Evolutionary conservation across 2,329 filamentous ascomycete genomes (phyloP).

Genomic region (Paraphoma sp.): DNA sequence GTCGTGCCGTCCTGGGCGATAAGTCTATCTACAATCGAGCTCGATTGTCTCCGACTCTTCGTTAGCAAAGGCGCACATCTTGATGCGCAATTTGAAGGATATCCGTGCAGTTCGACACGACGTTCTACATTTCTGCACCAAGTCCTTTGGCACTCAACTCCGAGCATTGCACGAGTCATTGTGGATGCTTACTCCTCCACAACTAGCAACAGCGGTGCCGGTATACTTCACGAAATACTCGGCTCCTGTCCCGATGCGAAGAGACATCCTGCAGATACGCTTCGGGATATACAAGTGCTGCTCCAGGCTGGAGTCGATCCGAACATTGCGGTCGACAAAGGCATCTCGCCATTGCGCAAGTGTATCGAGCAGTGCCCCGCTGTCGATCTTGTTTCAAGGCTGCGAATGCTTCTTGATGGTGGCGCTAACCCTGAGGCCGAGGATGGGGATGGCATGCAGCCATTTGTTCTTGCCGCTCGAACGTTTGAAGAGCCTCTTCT

Average conservation of each 20-base stretch:
- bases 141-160: constrained; percentile 41
- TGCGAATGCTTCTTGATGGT: constrained; percentile 31
- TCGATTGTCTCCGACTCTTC: constrained; percentile 37
- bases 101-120: constrained; percentile 25
- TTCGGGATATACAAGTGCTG: constrained; percentile 39
- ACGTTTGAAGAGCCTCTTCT: constrained; percentile 34
- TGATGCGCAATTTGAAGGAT: constrained; percentile 24
- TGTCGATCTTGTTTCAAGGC: constrained; percentile 33
- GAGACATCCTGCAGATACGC: constrained; percentile 36
- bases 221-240: constrained; percentile 38
- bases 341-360: constrained; percentile 28
- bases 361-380: constrained; percentile 37
- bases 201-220: constrained; percentile 19
- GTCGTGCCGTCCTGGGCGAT: constrained; percentile 29
- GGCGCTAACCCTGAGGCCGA: constrained; percentile 40
- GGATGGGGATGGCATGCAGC: constrained; percentile 25
- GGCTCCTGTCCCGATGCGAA: constrained; percentile 39
- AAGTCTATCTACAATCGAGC: constrained; percentile 24
- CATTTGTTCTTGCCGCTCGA: constrained; percentile 34
- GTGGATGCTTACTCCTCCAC: constrained; percentile 25
- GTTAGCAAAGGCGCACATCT: constrained; percentile 33
- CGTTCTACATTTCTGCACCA: constrained; percentile 40
- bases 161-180: constrained; percentile 27
- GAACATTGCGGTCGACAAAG: constrained; percentile 23
- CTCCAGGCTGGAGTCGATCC: constrained; percentile 35